Evolutionary conservation across 129 eudicot genomes (phyloP).

Genomic region (Arctium minus): DNA sequence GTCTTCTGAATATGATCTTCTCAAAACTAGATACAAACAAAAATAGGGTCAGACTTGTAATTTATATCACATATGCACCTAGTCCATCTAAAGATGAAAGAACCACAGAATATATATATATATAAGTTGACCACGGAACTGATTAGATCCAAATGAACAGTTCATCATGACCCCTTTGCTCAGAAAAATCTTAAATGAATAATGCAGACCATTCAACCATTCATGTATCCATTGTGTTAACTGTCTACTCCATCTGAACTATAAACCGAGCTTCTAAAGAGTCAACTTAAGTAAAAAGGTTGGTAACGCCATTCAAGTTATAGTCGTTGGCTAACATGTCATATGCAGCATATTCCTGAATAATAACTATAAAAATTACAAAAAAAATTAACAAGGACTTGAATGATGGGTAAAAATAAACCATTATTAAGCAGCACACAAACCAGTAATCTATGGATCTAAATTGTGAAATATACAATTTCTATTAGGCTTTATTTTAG

Average conservation of each 20-base stretch:
- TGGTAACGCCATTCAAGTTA: not conserved
- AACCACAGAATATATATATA: not conserved
- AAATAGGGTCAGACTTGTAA: not conserved
- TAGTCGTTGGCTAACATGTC: not conserved
- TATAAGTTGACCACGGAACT: not conserved
- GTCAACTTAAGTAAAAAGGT: not conserved
- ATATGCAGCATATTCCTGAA: not conserved
- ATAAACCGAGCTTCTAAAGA: not conserved
- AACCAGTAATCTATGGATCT: constrained; percentile 16
- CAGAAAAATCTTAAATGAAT: not conserved
- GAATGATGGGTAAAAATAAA: not conserved
- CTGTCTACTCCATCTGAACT: not conserved
- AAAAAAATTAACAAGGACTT: not conserved
- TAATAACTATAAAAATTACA: not conserved
- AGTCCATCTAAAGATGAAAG: constrained; percentile 1
- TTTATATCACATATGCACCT: constrained; percentile 6
- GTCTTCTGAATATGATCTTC: constrained; percentile 68
- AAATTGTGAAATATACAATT: not conserved
- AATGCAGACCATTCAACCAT: constrained; percentile 9
- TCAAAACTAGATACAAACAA: constrained; percentile 58
- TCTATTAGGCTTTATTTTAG: constrained; percentile 4
- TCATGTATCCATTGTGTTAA: not conserved
- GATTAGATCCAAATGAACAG: not conserved
- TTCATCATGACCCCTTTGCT: not conserved
- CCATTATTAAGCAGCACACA: not conserved